Conservation (phyloP, 345 rosid genomes). For the Rhodamnia rubescens region DNA sequence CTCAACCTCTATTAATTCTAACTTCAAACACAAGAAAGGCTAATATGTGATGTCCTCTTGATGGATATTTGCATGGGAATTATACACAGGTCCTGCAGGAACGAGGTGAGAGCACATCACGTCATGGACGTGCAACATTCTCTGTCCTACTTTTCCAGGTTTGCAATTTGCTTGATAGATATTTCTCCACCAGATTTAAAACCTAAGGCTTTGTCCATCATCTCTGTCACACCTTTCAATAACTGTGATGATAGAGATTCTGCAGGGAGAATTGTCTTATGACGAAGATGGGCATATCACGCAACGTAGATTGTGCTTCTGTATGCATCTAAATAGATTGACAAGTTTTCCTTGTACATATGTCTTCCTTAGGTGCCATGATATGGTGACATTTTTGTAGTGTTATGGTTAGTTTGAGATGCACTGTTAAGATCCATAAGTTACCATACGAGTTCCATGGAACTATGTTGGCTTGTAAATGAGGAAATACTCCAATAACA, state of each 20-base stretch:
- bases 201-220: background rate
- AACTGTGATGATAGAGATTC: background rate
- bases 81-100: constrained; percentile 85
- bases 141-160: constrained; percentile 99
- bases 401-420: background rate
- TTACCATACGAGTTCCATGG: background rate
- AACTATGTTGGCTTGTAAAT: background rate
- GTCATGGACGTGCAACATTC: constrained; percentile 99
- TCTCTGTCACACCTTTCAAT: background rate
- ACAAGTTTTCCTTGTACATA: background rate
- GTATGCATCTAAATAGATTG: background rate
- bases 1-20: background rate
- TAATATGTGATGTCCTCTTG: background rate
- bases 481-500: background rate
- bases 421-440: background rate
- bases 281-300: background rate
- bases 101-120: constrained; percentile 97
- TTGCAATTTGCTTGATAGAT: background rate
- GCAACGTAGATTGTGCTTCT: background rate
- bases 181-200: background rate
- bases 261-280: background rate
- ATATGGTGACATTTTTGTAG: background rate
- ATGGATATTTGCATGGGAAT: constrained; percentile 1
- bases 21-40: background rate
- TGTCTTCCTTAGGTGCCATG: background rate